Base-by-base conservation (phyloP, 2,329 filamentous ascomycete species). In the Spiromastix sp. region DNA sequence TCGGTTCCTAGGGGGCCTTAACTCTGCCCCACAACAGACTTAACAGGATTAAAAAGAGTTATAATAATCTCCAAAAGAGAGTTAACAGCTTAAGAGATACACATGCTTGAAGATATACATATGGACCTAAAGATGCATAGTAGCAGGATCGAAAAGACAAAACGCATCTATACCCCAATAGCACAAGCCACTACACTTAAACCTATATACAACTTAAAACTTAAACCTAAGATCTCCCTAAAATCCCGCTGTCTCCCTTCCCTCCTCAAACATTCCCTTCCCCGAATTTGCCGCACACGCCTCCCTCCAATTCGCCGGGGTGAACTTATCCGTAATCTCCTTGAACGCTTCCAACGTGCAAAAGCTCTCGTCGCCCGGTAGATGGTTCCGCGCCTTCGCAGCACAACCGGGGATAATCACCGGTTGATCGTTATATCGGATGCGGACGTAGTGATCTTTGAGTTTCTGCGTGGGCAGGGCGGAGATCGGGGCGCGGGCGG, bases 301-400 rank as follows among this genome's bases (percentile, higher is more conserved):
- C 12, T 59, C 54, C 50, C 72, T 74, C 89, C 87, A 96, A 55
- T 86, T 72, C 39, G 66, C 65, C 0, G 91, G 91, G 1, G 85
- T 91, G 54, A 83, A 93, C 50, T 85, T 85, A 61, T 96, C 89
- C 2, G 91, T 85, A 37, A 95, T 84, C 34, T 75, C 67, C 60
- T 96, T 96, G 69, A 98, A 98, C 0, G 89, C 85, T 38, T 81
- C 76, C 49, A 98, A 60, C 0, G 89, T 96, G 61, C 91, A 98
- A 51, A 96, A 89, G 17, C 77, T 83, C 47, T 86, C 79, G 48
- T 96, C 83, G 1, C 85, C 85, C 1, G 84, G 74, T 2, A 94
- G 68, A 60, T 98, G 91, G 41, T 87, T 93, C 5, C 85, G 85
- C 0, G 68, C 60, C 7, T 70, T 61, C 45, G 72, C 77, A 9